Evolutionary conservation across 2,329 filamentous ascomycete species (phyloP).

Genomic region (Aspergillus glaucus): DNA sequence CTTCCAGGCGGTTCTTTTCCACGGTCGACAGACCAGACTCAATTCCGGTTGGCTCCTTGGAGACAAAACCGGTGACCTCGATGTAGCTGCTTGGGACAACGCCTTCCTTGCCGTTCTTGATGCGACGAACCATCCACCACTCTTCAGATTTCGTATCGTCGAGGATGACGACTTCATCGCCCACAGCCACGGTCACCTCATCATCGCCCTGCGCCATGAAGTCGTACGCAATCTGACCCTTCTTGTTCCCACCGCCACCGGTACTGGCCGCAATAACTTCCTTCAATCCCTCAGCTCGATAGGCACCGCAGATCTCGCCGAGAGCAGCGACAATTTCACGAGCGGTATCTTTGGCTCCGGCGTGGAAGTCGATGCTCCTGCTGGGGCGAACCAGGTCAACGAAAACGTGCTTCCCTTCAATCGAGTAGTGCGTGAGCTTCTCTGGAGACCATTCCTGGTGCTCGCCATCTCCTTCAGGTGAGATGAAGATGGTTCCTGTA

Average conservation of each 20-base stretch:
- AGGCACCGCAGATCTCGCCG: constrained; percentile 81
- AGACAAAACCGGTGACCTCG: constrained; percentile 68
- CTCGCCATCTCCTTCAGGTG: constrained; percentile 77
- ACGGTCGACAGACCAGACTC: constrained; percentile 61
- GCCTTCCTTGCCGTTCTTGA: constrained; percentile 90
- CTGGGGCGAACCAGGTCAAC: constrained; percentile 86
- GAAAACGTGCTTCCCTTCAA: constrained; percentile 97
- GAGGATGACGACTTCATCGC: constrained; percentile 83
- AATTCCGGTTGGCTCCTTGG: constrained; percentile 50
- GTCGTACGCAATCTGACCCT: constrained; percentile 83
- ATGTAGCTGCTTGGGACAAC: constrained; percentile 97
- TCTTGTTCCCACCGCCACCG: constrained; percentile 63
- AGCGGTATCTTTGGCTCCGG: constrained; percentile 92
- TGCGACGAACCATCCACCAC: constrained; percentile 91
- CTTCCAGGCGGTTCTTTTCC: constrained; percentile 71
- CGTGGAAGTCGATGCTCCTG: constrained; percentile 94
- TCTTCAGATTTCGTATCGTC: constrained; percentile 92
- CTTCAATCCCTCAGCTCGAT: constrained; percentile 69
- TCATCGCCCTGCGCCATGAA: constrained; percentile 96
- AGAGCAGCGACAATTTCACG: constrained; percentile 84
- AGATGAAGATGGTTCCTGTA: constrained; percentile 83
- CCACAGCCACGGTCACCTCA: constrained; percentile 84
- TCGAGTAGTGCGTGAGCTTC: constrained; percentile 93
- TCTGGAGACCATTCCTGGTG: constrained; percentile 92
- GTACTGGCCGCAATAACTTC: constrained; percentile 80